phyloP scores from a whole-genome alignment of 108 stramenopile species.

The Nannochloropsis salina region DNA sequence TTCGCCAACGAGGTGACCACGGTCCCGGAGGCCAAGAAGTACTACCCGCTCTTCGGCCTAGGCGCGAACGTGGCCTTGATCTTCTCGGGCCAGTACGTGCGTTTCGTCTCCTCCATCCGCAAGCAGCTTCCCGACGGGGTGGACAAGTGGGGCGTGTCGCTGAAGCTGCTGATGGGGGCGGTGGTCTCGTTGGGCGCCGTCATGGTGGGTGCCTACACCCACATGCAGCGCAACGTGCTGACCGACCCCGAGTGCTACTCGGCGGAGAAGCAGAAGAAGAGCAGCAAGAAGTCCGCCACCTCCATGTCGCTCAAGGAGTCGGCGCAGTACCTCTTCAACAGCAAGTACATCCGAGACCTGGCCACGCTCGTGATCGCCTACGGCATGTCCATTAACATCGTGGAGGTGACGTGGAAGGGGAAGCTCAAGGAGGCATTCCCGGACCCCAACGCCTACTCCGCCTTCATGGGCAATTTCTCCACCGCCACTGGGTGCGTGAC shows the following conservation, averaged over 20 bases:
- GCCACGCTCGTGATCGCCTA: conserved; percentile 90
- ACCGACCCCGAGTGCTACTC: conserved; percentile 65
- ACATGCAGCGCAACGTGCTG: conserved; percentile 83
- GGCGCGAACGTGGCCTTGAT: conserved; percentile 92
- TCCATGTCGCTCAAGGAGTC: conserved; percentile 82
- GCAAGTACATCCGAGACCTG: conserved; percentile 75
- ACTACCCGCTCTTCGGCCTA: conserved; percentile 92
- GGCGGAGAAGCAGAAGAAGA: conserved; percentile 56
- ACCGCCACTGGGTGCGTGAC: conserved; percentile 89
- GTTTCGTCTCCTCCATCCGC: conserved; percentile 75
- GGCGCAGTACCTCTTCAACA: conserved; percentile 79
- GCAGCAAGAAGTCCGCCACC: conserved; percentile 65
- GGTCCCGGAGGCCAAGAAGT: conserved; percentile 59
- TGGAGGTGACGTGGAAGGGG: conserved; percentile 97
- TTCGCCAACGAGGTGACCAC: conserved; percentile 84
- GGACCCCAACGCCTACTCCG: conserved; percentile 90
- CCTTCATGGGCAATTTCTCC: conserved; percentile 98
- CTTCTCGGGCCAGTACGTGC: conserved; percentile 89
- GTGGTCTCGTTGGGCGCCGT: conserved; percentile 72
- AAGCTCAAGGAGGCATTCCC: conserved; percentile 95
- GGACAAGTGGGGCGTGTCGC: conserved; percentile 82
- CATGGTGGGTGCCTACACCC: conserved; percentile 66
- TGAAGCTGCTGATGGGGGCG: conserved; percentile 87
- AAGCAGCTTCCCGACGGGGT: conserved; percentile 68
- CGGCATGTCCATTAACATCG: conserved; percentile 98